phyloP scores from a whole-genome alignment of 148 eudicot species.

The Cornus kousa region DNA sequence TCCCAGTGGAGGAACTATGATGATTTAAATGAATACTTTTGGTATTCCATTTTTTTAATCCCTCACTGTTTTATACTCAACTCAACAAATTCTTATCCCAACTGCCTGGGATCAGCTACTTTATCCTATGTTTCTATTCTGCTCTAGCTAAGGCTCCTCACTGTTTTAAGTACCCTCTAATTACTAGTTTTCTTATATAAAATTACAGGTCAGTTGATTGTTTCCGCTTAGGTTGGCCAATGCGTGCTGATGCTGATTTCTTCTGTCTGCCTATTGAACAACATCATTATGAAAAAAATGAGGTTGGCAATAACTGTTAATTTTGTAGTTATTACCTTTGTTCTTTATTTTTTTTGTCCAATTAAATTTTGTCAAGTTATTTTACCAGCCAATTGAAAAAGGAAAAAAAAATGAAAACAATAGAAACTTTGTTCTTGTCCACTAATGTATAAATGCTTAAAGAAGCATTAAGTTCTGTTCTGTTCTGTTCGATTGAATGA shows the following conservation, averaged over 20 bases:
- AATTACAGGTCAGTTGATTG: constrained; percentile 85
- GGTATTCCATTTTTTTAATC: constrained; percentile 40
- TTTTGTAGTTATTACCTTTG: background rate
- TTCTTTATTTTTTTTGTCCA: background rate
- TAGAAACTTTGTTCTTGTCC: background rate
- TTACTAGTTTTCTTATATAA: background rate
- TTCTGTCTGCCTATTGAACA: constrained; percentile 45
- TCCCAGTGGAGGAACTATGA: constrained; percentile 99
- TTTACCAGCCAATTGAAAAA: background rate
- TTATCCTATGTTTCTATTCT: too few relatives aligned
- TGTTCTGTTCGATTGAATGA: too few relatives aligned
- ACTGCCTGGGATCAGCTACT: too few relatives aligned
- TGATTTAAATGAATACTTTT: constrained; percentile 95
- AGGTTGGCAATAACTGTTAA: constrained; percentile 34
- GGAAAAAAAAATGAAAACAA: background rate
- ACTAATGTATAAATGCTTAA: background rate
- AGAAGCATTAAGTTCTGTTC: too few relatives aligned
- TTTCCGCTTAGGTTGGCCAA: constrained; percentile 97
- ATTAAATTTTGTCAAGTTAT: background rate
- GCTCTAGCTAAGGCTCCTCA: too few relatives aligned
- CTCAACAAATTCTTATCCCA: too few relatives aligned
- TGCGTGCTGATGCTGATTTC: constrained; percentile 95
- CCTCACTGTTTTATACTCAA: background rate
- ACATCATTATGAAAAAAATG: constrained; percentile 45
- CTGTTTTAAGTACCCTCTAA: background rate